These are phyloP conservation scores for Clarireedia paspali DNA, from an alignment of 2,329 filamentous ascomycete species.

Conservation along the genomic window DNA sequence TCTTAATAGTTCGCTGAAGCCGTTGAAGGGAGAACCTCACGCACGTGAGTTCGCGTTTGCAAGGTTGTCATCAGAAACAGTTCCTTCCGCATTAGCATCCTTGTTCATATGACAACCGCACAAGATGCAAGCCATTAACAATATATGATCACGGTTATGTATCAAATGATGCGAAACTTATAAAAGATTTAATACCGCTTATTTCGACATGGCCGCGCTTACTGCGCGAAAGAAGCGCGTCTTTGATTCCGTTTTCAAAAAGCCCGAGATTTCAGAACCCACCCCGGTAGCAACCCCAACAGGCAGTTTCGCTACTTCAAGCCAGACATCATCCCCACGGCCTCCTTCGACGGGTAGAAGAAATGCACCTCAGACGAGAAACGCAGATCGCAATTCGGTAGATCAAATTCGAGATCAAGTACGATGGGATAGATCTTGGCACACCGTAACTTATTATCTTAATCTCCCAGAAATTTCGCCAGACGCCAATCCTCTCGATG, in stretches of 20 bases:
- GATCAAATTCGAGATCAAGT: constrained; percentile 35
- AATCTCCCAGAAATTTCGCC: constrained; percentile 48
- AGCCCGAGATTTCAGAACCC: constrained; percentile 22
- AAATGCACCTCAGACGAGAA: not conserved
- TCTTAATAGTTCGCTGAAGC: too few species aligned
- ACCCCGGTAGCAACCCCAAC: constrained; percentile 24
- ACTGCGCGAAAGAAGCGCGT: constrained; percentile 22
- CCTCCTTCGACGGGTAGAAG: not conserved
- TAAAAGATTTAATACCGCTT: not conserved
- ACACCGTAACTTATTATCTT: constrained; percentile 50
- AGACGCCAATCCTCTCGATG: constrained; percentile 27
- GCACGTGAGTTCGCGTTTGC: too few species aligned
- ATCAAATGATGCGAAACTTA: not conserved
- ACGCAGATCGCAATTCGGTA: not conserved
- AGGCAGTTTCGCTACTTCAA: constrained; percentile 18
- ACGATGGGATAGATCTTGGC: constrained; percentile 55
- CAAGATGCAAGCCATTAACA: not conserved
- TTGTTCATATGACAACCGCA: too few species aligned
- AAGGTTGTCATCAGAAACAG: too few species aligned
- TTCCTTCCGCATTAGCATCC: too few species aligned
- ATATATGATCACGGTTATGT: not conserved
- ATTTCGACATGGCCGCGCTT: constrained; percentile 5
- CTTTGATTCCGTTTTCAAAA: constrained; percentile 27
- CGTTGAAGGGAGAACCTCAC: too few species aligned
- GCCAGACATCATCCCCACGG: constrained; percentile 18